phyloP scores from a whole-genome alignment of 495 filamentous ascomycete genomes.

The Hypoxylon cercidicola region DNA sequence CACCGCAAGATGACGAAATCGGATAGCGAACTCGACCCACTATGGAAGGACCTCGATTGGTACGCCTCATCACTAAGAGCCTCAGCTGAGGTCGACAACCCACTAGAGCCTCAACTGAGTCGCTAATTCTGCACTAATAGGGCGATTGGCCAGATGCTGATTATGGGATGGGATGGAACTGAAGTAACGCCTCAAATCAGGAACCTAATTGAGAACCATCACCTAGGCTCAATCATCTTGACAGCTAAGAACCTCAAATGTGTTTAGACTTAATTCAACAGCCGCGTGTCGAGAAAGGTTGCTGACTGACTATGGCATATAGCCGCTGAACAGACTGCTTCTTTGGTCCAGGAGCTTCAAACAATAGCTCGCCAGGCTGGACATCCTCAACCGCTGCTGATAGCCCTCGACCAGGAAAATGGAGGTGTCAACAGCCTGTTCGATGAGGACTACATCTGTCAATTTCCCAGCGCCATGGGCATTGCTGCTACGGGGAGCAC shows the following conservation, averaged over 20 bases:
- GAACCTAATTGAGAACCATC: constrained; percentile 83
- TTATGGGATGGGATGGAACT: constrained; percentile 96
- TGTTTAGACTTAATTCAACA: constrained; percentile 48
- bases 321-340: constrained; percentile 87
- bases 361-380: constrained; percentile 87
- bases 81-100: constrained; percentile 17
- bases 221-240: constrained; percentile 83
- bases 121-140: constrained; percentile 52
- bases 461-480: constrained; percentile 92
- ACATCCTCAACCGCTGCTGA: constrained; percentile 83
- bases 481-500: constrained; percentile 84
- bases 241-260: constrained; percentile 94
- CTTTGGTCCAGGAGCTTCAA: constrained; percentile 84
- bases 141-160: constrained; percentile 88
- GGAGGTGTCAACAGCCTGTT: constrained; percentile 93
- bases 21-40: constrained; percentile 67
- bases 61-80: constrained; percentile 47
- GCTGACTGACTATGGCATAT: constrained; percentile 35
- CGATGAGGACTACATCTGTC: constrained; percentile 89
- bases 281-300: constrained; percentile 16
- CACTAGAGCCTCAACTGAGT: constrained; percentile 23
- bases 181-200: constrained; percentile 86
- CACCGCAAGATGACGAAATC: constrained; percentile 53
- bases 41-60: constrained; percentile 76
- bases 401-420: constrained; percentile 93